phyloP scores from a whole-genome alignment of 139 green algal genomes.

The Coccomyxa sp. region DNA sequence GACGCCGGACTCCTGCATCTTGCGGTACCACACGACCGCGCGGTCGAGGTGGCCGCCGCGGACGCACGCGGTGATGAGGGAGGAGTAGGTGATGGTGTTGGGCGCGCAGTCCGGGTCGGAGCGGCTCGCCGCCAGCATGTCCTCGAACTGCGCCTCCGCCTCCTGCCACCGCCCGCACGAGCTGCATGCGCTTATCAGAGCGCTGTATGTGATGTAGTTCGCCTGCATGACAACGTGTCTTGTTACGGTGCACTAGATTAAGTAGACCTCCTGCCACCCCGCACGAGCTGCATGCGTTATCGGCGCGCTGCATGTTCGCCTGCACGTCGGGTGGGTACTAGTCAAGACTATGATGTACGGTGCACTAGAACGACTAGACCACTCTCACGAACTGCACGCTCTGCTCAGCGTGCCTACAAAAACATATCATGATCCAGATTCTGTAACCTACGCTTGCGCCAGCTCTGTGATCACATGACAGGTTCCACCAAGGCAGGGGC shows the following conservation, averaged over 20 bases:
- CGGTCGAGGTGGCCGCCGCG: constrained; percentile 34
- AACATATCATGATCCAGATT: too few relatives aligned
- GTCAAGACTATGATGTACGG: too few relatives aligned
- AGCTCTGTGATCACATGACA: too few relatives aligned
- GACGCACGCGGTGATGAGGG: constrained; percentile 40
- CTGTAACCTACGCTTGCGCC: too few relatives aligned
- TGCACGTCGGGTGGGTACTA: background rate
- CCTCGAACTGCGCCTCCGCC: constrained; percentile 39
- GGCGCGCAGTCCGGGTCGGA: constrained; percentile 21
- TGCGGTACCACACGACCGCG: constrained; percentile 15
- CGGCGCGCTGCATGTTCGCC: constrained; percentile 35
- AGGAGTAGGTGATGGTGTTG: constrained; percentile 52
- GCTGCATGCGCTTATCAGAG: constrained; percentile 29
- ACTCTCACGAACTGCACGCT: too few relatives aligned
- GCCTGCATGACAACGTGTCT: background rate
- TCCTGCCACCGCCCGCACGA: constrained; percentile 32
- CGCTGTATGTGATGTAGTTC: constrained; percentile 36
- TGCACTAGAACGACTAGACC: too few relatives aligned
- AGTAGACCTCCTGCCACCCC: too few relatives aligned
- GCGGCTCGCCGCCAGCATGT: constrained; percentile 20
- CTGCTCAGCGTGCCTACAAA: too few relatives aligned
- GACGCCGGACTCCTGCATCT: constrained; percentile 39
- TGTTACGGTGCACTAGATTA: too few relatives aligned
- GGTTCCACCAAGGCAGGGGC: too few relatives aligned
- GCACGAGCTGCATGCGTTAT: constrained; percentile 19